A percentile compares a stretch with the other conserved stretches of the same genome.
These are phyloP conservation scores for Pleurotus cornucopiae DNA, from an alignment of 768 basidiomycete genomes.

Conservation along the genomic window DNA sequence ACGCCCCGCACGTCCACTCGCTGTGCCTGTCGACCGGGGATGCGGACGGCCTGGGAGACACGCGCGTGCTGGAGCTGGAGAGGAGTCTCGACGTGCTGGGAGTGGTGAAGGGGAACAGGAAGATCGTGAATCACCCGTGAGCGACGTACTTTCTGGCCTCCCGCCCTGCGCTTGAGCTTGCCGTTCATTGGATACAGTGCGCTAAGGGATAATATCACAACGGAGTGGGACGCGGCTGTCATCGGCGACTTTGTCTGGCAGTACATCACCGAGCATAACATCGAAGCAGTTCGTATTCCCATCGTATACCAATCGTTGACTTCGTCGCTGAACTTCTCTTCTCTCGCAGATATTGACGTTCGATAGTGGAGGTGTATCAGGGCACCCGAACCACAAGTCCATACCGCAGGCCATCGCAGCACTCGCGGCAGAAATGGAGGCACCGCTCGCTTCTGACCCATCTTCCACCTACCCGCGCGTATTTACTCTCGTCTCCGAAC, in stretches of 20 bases:
- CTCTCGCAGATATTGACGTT: slow-evolving; percentile 78
- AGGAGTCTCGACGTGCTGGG: slow-evolving; percentile 68
- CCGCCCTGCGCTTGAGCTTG: neutral
- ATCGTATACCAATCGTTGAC: too few relatives aligned
- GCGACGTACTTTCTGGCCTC: slow-evolving; percentile 21
- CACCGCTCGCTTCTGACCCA: neutral
- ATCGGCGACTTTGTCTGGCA: slow-evolving; percentile 56
- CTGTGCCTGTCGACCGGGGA: slow-evolving; percentile 79
- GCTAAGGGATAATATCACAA: slow-evolving; percentile 72
- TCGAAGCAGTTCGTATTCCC: slow-evolving; percentile 50
- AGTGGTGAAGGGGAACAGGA: slow-evolving; percentile 47
- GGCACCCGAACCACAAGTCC: slow-evolving; percentile 83
- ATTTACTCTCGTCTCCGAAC: slow-evolving; percentile 59
- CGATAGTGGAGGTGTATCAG: slow-evolving; percentile 72
- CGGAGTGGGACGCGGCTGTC: slow-evolving; percentile 55
- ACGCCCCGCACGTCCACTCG: slow-evolving; percentile 39
- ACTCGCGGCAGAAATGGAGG: slow-evolving; percentile 26
- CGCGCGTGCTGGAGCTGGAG: slow-evolving; percentile 54
- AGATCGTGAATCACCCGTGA: slow-evolving; percentile 70
- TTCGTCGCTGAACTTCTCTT: neutral
- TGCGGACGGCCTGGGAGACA: slow-evolving; percentile 69
- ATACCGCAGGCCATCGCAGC: slow-evolving; percentile 52
- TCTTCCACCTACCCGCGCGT: slow-evolving; percentile 25
- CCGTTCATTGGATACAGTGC: slow-evolving; percentile 29
- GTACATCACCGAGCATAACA: slow-evolving; percentile 55